A percentile compares a stretch with the other conserved stretches of the same genome.
These are phyloP conservation scores for Angomonas deanei DNA, from an alignment of 208 protist genomes.

Conservation along the genomic window DNA sequence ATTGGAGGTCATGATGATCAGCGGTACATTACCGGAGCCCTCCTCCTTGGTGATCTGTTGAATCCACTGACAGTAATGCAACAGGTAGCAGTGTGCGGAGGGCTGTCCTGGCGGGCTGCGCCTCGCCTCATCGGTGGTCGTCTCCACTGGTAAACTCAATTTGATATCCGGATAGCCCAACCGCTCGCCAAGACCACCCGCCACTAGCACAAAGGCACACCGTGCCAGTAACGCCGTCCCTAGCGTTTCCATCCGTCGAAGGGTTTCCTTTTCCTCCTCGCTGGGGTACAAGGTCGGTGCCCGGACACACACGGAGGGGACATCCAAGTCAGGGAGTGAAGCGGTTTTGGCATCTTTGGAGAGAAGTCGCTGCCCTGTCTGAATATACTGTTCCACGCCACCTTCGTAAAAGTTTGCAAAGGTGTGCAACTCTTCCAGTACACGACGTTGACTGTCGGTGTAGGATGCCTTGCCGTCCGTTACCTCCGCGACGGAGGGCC, in stretches of 20 bases:
- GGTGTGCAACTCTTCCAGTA: constrained; percentile 50
- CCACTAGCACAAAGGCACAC: constrained; percentile 87
- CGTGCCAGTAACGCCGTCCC: constrained; percentile 33
- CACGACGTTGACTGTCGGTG: constrained; percentile 27
- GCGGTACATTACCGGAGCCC: constrained; percentile 26
- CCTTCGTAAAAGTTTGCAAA: constrained; percentile 59
- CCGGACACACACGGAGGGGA: background rate
- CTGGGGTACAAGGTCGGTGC: constrained; percentile 21
- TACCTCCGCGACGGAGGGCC: constrained; percentile 26
- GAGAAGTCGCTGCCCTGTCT: constrained; percentile 71
- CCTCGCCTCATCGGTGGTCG: constrained; percentile 38
- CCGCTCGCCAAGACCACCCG: constrained; percentile 90
- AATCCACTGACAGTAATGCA: constrained; percentile 74
- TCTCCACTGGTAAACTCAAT: constrained; percentile 82
- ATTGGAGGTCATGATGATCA: constrained; percentile 94
- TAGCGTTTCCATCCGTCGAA: constrained; percentile 37
- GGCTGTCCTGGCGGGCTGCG: background rate
- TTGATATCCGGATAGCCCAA: constrained; percentile 91
- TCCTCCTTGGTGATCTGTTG: constrained; percentile 9
- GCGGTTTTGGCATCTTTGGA: background rate
- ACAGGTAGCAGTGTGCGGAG: constrained; percentile 66
- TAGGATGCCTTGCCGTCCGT: too few relatives aligned
- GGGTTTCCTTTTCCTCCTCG: constrained; percentile 21
- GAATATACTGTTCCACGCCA: constrained; percentile 77
- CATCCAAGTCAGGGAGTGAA: background rate